Evolutionary conservation across 305 asterid genomes (phyloP), one percentile per base, ranked within the genome.

Genomic region (Fraxinus xanthoxyloides): DNA sequence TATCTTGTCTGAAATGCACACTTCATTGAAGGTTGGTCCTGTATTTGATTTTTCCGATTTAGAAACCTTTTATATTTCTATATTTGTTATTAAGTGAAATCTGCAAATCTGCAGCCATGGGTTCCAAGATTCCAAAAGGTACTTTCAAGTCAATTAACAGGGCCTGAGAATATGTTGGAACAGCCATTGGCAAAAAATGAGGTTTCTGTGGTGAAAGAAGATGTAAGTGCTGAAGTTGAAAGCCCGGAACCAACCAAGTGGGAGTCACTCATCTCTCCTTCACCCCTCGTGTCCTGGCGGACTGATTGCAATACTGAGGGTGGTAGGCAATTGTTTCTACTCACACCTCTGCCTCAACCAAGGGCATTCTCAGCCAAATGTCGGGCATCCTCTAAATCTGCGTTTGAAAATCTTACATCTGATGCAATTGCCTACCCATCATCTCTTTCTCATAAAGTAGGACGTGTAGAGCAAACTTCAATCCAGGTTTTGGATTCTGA

Each of bases 261-360:
- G 90, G 97, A 90, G 69, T 90, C 95, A 10, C 90, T 92, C 10
- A 85, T 96, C 86, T 96, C 97, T 63, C 96, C 98, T 74, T 96
- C 98, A 17, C 99, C 99, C 48, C 92, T 96, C 7, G 99, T 96
- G 51, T 93, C 98, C 17, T 93, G 99, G 99, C 85, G 94, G 48
- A 95, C 93, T 32, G 94, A 89, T 84, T 87, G 92, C 90, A 85
- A 89, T 56, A 85, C 90, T 9, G 95, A 89, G 80, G 80, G 88
- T 78, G 92, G 93, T 75, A 89, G 97, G 81, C 98, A 94, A 81
- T 88, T 94, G 79, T 96, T 96, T 89, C 88, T 93, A 72, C 97
- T 96, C 85, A 96, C 99, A 56, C 98, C 99, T 84, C 79, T 96
- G 84, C 98, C 93, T 51, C 87, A 85, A 69, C 86, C 81, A 26